Evolutionary conservation across 441 rosid species (phyloP), one percentile per base, ranked within the genome.

Genomic region (Arabidopsis lyrata): DNA sequence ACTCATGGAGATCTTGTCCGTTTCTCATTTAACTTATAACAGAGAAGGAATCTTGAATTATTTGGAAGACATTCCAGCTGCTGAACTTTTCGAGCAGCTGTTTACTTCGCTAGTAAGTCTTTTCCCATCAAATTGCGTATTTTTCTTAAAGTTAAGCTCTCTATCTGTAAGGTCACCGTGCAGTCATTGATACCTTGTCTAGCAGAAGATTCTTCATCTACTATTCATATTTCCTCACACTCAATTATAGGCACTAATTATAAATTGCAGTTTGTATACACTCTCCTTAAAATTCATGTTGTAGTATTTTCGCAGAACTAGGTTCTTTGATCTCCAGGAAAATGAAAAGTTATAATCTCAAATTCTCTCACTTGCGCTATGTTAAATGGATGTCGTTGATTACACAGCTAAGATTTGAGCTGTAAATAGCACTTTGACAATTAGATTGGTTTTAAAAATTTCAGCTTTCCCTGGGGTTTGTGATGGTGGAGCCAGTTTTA

Each of bases 21-120:
- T 66, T 71, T 50, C 50, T 63, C 76, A 63, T 77, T 55, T 38
- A 75, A 69, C 44, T 76, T 63, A 9, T 42, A 83, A 68, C 83
- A 95, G 98, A 66, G 99, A 95, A 78, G 95, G 97, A 75, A 89
- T 95, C 80, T 86, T 95, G 66, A 74, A 85, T 79, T 78, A 76
- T 74, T 81, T 95, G 61, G 93, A 92, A 81, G 96, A 89, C 75
- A 87, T 95, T 60, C 78, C 84, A 50, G 90, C 96, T 78, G 41
- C 78, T 55, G 89, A 85, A 76, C 85, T 95, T 72, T 91, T 95
- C 55, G 87, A 83, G 73, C 99, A 95, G 79, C 84, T 92, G 4
- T 95, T 88, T 83, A 52, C 88, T 84, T 86, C 99, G 35, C 80
- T 92, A 66, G 98, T 95, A 80, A 88, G 95, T 85, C 27, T 44